These are phyloP conservation scores for Sanghuangporus weigelae DNA, from an alignment of 1,284 basidiomycete species.

Conservation along the genomic window DNA sequence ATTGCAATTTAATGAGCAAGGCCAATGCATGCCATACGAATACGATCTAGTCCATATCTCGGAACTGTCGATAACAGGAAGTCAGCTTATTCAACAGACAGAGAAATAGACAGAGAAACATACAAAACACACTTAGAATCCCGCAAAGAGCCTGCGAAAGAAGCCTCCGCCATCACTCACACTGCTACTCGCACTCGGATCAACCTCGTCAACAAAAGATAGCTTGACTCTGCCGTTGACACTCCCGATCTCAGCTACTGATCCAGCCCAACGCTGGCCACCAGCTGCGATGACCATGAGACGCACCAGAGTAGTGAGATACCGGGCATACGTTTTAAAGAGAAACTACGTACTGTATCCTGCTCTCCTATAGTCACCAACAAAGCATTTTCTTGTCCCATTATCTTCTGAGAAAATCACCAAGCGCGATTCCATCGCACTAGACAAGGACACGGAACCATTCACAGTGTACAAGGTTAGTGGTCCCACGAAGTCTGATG, in stretches of 20 bases:
- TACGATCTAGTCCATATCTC: too few species aligned
- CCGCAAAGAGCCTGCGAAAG: background rate
- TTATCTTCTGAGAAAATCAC: constrained; percentile 5
- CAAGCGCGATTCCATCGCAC: background rate
- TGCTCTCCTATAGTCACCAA: constrained; percentile 1
- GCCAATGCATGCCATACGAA: too few species aligned
- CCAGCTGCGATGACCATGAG: background rate
- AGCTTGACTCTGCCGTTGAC: constrained; percentile 5
- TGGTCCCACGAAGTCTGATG: background rate
- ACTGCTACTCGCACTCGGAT: background rate
- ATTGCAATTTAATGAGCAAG: too few species aligned
- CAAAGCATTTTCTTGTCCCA: constrained; percentile 1
- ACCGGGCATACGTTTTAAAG: background rate
- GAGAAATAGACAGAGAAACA: background rate
- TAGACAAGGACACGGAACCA: background rate
- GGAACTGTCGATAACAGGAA: background rate
- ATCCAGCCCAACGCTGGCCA: background rate
- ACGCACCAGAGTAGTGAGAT: background rate
- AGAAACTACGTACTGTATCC: background rate
- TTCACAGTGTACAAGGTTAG: background rate
- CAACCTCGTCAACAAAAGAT: background rate
- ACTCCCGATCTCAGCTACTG: background rate
- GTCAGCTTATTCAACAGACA: background rate
- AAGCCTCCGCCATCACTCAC: background rate
- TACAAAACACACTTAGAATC: background rate